phyloP scores from a whole-genome alignment of 768 basidiomycete genomes.

The Candolleomyces efflorescens region DNA sequence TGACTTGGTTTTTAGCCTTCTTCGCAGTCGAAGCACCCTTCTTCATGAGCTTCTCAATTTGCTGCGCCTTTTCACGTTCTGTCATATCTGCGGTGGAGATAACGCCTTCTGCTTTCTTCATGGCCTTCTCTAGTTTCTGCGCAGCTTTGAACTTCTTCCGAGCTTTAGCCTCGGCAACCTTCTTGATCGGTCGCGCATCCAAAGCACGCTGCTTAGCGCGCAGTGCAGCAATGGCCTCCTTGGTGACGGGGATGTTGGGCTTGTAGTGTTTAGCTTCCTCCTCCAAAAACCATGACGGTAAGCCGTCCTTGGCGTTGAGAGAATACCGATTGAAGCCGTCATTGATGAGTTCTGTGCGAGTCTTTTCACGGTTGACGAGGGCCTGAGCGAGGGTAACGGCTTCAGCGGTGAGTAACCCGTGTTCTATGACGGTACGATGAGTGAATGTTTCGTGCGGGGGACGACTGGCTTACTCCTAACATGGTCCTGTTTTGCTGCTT shows the following conservation, averaged over 20 bases:
- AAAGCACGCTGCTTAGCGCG: slow-evolving; percentile 89
- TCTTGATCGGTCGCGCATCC: slow-evolving; percentile 97
- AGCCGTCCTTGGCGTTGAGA: slow-evolving; percentile 83
- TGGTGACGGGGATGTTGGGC: slow-evolving; percentile 93
- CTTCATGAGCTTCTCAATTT: slow-evolving; percentile 89
- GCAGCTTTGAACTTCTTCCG: slow-evolving; percentile 91
- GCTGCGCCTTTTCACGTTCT: slow-evolving; percentile 92
- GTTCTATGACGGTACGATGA: slow-evolving; percentile 39
- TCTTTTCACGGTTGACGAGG: slow-evolving; percentile 86
- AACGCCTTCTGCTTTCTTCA: slow-evolving; percentile 95
- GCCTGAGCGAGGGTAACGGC: slow-evolving; percentile 89
- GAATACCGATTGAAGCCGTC: slow-evolving; percentile 96
- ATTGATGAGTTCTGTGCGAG: slow-evolving; percentile 84
- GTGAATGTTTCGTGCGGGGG: not conserved
- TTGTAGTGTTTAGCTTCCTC: slow-evolving; percentile 94
- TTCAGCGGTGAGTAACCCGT: slow-evolving; percentile 82
- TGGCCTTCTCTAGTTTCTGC: slow-evolving; percentile 82
- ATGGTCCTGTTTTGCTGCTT: slow-evolving; percentile 58
- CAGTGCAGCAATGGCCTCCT: slow-evolving; percentile 84
- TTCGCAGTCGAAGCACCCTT: slow-evolving; percentile 68
- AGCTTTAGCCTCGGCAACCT: slow-evolving; percentile 97
- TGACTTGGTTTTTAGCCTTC: slow-evolving; percentile 69
- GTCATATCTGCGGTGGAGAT: slow-evolving; percentile 84
- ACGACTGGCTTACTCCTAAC: slow-evolving; percentile 54
- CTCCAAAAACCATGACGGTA: slow-evolving; percentile 96